These are phyloP conservation scores for Euphorbia corollata DNA, from an alignment of 441 rosid species.

Conservation along the genomic window DNA sequence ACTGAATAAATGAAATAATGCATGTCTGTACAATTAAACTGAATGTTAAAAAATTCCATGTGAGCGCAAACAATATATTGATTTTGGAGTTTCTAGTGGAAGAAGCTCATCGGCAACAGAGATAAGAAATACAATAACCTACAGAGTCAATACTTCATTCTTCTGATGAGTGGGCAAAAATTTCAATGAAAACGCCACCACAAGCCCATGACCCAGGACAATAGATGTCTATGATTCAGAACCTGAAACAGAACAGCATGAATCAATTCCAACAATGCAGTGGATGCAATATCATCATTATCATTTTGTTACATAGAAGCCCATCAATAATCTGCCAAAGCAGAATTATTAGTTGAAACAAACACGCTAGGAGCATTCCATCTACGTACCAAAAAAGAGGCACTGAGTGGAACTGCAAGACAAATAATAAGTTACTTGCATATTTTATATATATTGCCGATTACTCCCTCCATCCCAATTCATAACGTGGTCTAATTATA, in stretches of 20 bases:
- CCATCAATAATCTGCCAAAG: not conserved
- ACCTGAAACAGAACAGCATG: slow-evolving; percentile 37
- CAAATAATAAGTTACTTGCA: not conserved
- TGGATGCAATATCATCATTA: slow-evolving; percentile 12
- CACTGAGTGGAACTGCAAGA: not conserved
- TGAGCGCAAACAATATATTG: slow-evolving; percentile 27
- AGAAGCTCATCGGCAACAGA: slow-evolving; percentile 57
- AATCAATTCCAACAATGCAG: slow-evolving; percentile 23
- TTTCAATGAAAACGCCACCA: slow-evolving; percentile 24
- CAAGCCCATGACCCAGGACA: slow-evolving; percentile 22
- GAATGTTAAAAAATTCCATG: slow-evolving; percentile 25
- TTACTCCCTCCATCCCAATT: not conserved
- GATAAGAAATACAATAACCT: slow-evolving; percentile 39
- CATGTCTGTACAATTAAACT: slow-evolving; percentile 38
- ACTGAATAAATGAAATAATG: slow-evolving; percentile 24
- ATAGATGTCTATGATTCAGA: slow-evolving; percentile 24
- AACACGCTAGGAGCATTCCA: not conserved
- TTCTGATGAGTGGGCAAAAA: slow-evolving; percentile 24
- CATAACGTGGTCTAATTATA: too few species aligned
- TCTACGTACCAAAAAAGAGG: not conserved
- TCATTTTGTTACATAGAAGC: not conserved
- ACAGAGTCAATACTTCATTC: slow-evolving; percentile 31
- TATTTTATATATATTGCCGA: not conserved
- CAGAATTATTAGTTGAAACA: not conserved
- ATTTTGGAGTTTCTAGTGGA: slow-evolving; percentile 41